A percentile compares a stretch with the other conserved stretches of the same genome.
These are phyloP conservation scores for Metarhizium album DNA, from an alignment of 2,329 filamentous ascomycete genomes.

Conservation along the genomic window DNA sequence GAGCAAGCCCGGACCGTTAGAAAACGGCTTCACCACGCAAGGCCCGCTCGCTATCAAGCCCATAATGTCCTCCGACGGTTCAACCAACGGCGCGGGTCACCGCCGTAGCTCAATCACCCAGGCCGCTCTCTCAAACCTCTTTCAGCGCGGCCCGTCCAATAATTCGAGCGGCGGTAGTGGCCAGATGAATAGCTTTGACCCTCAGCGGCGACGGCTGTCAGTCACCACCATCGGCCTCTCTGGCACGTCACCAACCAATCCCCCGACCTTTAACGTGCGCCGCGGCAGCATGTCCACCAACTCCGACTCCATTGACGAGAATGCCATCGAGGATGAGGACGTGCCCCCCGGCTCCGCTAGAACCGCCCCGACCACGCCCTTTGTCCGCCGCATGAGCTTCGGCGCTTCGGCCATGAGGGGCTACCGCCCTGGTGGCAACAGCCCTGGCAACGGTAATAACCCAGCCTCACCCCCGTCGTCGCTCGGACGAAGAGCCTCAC, in stretches of 20 bases:
- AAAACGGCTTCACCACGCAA: not conserved
- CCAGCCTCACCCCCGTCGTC: conserved; percentile 28
- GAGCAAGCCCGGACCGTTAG: not conserved
- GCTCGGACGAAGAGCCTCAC: conserved; percentile 22
- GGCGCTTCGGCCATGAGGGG: conserved; percentile 65
- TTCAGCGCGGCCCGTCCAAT: conserved; percentile 44
- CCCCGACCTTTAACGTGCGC: conserved; percentile 41
- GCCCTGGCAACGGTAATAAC: conserved; percentile 55
- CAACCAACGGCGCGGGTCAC: conserved; percentile 27
- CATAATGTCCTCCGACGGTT: conserved; percentile 25
- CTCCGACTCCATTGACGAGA: conserved; percentile 59
- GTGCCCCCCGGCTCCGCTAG: conserved; percentile 37
- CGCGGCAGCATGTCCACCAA: conserved; percentile 62
- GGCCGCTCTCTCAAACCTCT: conserved; percentile 47
- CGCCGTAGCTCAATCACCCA: conserved; percentile 48
- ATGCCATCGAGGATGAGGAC: conserved; percentile 60
- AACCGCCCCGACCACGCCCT: conserved; percentile 60
- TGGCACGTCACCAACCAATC: conserved; percentile 53
- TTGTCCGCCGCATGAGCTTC: conserved; percentile 79
- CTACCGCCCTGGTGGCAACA: conserved; percentile 36
- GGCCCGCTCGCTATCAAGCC: conserved; percentile 3
- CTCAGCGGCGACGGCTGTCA: conserved; percentile 59
- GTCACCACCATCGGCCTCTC: conserved; percentile 66
- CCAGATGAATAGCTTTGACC: conserved; percentile 35
- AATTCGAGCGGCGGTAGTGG: conserved; percentile 25